Conservation (phyloP, 2,329 filamentous ascomycete species). For the Aspergillus nomiae region DNA sequence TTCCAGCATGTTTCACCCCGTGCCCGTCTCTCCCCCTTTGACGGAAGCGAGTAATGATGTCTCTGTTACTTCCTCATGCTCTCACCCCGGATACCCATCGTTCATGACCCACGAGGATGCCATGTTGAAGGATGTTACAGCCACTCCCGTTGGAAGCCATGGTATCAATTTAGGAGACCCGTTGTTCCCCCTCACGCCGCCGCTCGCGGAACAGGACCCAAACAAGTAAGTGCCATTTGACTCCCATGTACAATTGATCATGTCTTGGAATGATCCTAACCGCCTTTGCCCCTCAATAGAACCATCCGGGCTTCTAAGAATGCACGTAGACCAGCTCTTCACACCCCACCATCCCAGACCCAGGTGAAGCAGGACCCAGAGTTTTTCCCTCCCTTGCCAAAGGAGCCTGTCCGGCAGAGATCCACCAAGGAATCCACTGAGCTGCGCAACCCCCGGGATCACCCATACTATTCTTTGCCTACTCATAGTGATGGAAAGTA, state of each 20-base stretch:
- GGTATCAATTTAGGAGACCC: conserved; percentile 42
- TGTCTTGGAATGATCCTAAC: conserved; percentile 12
- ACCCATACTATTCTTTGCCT: conserved; percentile 45
- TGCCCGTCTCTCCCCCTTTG: conserved; percentile 45
- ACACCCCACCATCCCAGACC: conserved; percentile 33
- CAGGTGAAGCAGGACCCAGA: conserved; percentile 40
- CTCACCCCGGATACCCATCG: conserved; percentile 40
- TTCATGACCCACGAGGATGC: conserved; percentile 42
- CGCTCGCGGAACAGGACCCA: conserved; percentile 43
- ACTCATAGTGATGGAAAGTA: conserved; percentile 73
- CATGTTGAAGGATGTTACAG: conserved; percentile 38
- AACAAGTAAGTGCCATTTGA: conserved; percentile 38
- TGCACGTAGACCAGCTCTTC: conserved; percentile 39
- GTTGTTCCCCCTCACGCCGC: conserved; percentile 41
- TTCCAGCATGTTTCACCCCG: conserved; percentile 38
- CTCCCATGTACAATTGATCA: background rate
- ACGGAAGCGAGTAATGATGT: conserved; percentile 46
- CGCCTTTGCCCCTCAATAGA: conserved; percentile 23
- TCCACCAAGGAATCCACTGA: conserved; percentile 41
- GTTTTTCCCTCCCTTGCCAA: conserved; percentile 38
- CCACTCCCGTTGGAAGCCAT: conserved; percentile 36
- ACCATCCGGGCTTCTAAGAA: conserved; percentile 44
- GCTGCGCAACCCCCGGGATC: conserved; percentile 43
- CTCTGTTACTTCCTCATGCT: conserved; percentile 43
- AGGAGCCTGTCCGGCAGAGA: conserved; percentile 36